Conservation (phyloP, 805 yeast genomes). For the Myxozyma mucilagina region DNA sequence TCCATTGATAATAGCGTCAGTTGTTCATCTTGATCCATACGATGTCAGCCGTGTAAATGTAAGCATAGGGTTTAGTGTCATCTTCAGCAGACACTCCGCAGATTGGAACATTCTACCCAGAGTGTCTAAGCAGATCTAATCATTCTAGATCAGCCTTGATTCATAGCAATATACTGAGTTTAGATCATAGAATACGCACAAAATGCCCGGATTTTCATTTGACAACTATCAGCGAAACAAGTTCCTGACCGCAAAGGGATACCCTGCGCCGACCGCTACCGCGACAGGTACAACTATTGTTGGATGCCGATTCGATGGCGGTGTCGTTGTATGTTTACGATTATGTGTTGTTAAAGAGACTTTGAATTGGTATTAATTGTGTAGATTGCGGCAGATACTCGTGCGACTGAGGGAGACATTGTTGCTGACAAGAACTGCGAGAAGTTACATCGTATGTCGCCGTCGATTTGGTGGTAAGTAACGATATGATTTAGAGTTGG, state of each 20-base stretch:
- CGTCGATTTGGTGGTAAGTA: slow-evolving; percentile 65
- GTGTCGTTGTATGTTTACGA: slow-evolving; percentile 60
- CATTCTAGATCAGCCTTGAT: not conserved
- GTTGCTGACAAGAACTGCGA: slow-evolving; percentile 99
- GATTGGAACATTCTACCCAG: slow-evolving; percentile 10
- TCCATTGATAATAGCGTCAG: too few species aligned
- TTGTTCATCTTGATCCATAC: too few species aligned
- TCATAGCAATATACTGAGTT: not conserved
- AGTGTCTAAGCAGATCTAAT: not conserved
- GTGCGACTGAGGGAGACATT: slow-evolving; percentile 94
- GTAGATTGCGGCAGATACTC: slow-evolving; percentile 91
- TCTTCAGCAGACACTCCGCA: not conserved
- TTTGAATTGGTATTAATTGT: not conserved
- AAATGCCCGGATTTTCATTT: slow-evolving; percentile 68
- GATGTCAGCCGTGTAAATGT: slow-evolving; percentile 4
- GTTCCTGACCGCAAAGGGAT: slow-evolving; percentile 68
- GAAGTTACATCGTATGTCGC: slow-evolving; percentile 82
- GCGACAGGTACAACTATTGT: slow-evolving; percentile 99
- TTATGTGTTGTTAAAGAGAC: not conserved
- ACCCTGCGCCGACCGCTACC: slow-evolving; percentile 80
- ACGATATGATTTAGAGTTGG: not conserved
- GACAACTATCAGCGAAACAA: slow-evolving; percentile 92
- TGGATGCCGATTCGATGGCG: slow-evolving; percentile 88
- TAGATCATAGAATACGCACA: not conserved
- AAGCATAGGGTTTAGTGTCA: slow-evolving; percentile 4